Conservation (phyloP, 805 yeast genomes). For the Alloascoidea africana region DNA sequence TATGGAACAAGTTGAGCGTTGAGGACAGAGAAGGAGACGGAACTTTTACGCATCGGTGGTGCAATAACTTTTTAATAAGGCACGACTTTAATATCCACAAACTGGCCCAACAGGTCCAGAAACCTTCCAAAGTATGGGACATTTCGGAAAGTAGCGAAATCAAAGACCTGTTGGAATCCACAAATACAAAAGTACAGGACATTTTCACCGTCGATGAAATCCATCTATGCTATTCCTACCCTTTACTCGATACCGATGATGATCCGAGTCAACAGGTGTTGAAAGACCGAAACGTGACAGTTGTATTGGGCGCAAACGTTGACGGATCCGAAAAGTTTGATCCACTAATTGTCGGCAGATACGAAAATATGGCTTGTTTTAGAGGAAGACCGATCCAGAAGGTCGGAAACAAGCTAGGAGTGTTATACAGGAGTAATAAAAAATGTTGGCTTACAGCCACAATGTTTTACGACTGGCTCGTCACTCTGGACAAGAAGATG, state of each 20-base stretch:
- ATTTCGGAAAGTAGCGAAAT: constrained; percentile 31
- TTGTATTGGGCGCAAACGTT: constrained; percentile 46
- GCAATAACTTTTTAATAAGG: constrained; percentile 29
- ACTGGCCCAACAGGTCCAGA: constrained; percentile 17
- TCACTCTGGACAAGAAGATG: constrained; percentile 42
- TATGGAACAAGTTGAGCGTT: constrained; percentile 7
- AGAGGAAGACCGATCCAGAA: constrained; percentile 24
- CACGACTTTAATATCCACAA: constrained; percentile 37
- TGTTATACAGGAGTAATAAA: constrained; percentile 40
- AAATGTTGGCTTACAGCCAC: constrained; percentile 52
- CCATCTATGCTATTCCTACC: constrained; percentile 40
- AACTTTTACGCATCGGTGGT: constrained; percentile 51
- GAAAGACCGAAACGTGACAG: constrained; percentile 25
- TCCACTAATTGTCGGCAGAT: constrained; percentile 46
- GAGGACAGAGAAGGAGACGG: constrained; percentile 46
- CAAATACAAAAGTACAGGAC: constrained; percentile 31
- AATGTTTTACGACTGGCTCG: constrained; percentile 45
- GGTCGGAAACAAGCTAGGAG: constrained; percentile 18
- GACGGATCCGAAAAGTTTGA: constrained; percentile 49
- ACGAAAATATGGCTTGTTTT: constrained; percentile 30
- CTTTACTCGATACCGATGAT: constrained; percentile 38
- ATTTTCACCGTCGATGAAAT: constrained; percentile 48
- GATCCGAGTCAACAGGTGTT: too few relatives aligned
- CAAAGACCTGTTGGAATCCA: constrained; percentile 24
- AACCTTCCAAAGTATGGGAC: neutral